A percentile compares a stretch with the other conserved stretches of the same genome.
Conservation (phyloP, 305 asterid species). For the Fraxinus greggii region DNA sequence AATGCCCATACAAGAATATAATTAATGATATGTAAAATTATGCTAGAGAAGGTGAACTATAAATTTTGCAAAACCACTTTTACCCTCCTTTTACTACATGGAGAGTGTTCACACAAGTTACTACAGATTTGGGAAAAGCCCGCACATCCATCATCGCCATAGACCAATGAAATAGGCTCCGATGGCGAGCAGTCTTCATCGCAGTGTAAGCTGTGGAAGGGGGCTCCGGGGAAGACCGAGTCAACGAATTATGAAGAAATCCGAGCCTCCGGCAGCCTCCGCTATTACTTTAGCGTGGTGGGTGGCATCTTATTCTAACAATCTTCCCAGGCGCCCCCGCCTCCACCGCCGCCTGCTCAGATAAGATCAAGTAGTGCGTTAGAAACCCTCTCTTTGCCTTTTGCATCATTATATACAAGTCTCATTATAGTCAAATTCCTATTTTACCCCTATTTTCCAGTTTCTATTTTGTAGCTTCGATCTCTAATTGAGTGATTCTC, state of each 20-base stretch:
- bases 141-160: constrained; percentile 50
- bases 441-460: constrained; percentile 24
- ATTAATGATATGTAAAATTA: too few species aligned
- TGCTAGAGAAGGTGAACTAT: background rate
- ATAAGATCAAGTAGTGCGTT: constrained; percentile 64
- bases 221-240: background rate
- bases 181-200: constrained; percentile 72
- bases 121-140: constrained; percentile 21
- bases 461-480: background rate
- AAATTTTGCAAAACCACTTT: too few species aligned
- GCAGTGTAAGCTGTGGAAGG: constrained; percentile 37
- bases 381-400: background rate
- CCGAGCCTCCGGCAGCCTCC: constrained; percentile 35
- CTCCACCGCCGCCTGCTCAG: constrained; percentile 54
- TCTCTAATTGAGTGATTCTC: background rate
- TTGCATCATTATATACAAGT: background rate
- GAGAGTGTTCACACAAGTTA: background rate
- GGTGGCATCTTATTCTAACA: constrained; percentile 28
- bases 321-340: constrained; percentile 8
- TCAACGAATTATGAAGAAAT: constrained; percentile 1
- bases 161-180: constrained; percentile 29
- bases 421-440: constrained; percentile 10
- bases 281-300: constrained; percentile 20
- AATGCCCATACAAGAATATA: background rate
- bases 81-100: background rate